A percentile compares a stretch with the other conserved stretches of the same genome.
phyloP scores from a whole-genome alignment of 305 asterid genomes.

The Petunia hybrid region DNA sequence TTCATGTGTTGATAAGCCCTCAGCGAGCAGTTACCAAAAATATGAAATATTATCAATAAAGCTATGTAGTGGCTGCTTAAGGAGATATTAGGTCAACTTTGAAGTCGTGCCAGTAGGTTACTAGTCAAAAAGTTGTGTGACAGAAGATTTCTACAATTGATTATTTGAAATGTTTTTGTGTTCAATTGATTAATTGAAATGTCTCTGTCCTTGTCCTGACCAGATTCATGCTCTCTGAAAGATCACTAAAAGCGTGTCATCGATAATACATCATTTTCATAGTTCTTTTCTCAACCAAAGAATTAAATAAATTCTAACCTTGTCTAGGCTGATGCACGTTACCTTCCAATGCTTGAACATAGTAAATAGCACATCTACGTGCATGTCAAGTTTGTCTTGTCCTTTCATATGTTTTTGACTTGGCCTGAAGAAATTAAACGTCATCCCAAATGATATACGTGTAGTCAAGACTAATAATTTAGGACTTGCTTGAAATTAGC shows the following conservation, averaged over 20 bases:
- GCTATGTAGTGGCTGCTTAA: slow-evolving; percentile 11
- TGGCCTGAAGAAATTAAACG: background rate
- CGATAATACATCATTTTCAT: background rate
- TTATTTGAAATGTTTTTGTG: no score
- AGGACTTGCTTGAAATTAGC: background rate
- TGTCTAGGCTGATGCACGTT: background rate
- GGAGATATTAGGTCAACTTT: slow-evolving; percentile 1
- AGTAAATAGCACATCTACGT: background rate
- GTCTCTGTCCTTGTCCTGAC: background rate
- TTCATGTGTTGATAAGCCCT: background rate
- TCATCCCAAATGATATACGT: background rate
- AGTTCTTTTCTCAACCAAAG: background rate
- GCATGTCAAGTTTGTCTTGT: background rate
- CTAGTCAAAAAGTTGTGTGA: background rate
- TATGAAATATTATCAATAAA: background rate
- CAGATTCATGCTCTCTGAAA: background rate
- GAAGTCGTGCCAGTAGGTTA: background rate
- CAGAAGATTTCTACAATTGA: background rate
- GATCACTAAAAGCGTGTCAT: background rate
- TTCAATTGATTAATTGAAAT: background rate
- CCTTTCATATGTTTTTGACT: slow-evolving; percentile 18
- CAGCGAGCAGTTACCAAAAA: background rate
- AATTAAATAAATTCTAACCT: background rate
- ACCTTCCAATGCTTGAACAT: background rate
- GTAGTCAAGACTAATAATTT: background rate